Conservation (phyloP, 805 yeast genomes). For the Candida ipomoeae region DNA sequence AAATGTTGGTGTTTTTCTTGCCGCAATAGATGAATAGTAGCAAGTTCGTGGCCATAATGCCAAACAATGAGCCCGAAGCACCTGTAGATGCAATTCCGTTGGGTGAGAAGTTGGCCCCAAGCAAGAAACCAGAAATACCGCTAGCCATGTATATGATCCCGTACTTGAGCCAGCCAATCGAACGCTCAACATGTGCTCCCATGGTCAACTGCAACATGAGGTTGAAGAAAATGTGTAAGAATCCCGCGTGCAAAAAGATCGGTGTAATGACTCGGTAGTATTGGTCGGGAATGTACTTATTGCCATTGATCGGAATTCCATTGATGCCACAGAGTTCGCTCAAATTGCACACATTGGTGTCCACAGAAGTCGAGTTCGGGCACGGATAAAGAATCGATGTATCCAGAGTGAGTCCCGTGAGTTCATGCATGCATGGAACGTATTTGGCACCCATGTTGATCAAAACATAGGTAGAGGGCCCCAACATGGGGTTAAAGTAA, state of each 20-base stretch:
- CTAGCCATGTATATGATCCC: slow-evolving; percentile 52
- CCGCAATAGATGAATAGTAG: slow-evolving; percentile 53
- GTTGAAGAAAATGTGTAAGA: slow-evolving; percentile 63
- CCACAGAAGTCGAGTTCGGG: slow-evolving; percentile 56
- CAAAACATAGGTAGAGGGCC: slow-evolving; percentile 64
- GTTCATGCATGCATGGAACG: slow-evolving; percentile 62
- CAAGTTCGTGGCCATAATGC: slow-evolving; percentile 60
- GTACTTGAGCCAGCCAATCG: slow-evolving; percentile 53
- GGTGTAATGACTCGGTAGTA: slow-evolving; percentile 71
- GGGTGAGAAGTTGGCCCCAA: slow-evolving; percentile 69
- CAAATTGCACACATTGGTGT: slow-evolving; percentile 54
- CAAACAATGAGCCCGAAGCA: slow-evolving; percentile 69
- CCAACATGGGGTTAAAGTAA: slow-evolving; percentile 73
- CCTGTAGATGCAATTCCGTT: slow-evolving; percentile 65
- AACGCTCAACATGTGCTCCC: slow-evolving; percentile 56
- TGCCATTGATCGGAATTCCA: slow-evolving; percentile 35
- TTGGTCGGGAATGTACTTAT: slow-evolving; percentile 49
- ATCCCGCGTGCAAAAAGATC: slow-evolving; percentile 70
- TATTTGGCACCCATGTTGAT: slow-evolving; percentile 70
- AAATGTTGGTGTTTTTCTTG: slow-evolving; percentile 42
- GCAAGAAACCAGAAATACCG: slow-evolving; percentile 63
- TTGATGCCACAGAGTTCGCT: slow-evolving; percentile 59
- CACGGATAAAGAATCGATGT: slow-evolving; percentile 54
- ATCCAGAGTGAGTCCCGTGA: slow-evolving; percentile 48
- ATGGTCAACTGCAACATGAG: slow-evolving; percentile 55